Percentiles rank a stretch among this genome's conserved stretches.
Evolutionary conservation across 2,329 filamentous ascomycete genomes (phyloP).

Genomic region (Venturia nashicola): DNA sequence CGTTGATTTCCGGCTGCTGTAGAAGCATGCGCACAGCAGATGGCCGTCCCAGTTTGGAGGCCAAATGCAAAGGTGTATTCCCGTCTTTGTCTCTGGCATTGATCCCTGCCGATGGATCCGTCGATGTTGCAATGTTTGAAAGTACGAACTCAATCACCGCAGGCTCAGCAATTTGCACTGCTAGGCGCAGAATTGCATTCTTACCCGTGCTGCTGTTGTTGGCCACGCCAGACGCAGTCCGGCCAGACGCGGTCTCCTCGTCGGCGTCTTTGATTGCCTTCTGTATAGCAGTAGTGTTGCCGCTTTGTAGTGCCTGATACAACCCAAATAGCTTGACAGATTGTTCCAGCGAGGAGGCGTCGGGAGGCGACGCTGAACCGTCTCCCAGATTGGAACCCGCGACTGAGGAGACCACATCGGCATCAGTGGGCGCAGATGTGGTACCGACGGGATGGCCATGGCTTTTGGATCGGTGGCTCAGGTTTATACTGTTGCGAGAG

Average conservation of each 20-base stretch:
- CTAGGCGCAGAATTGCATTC: conserved; percentile 72
- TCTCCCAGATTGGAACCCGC: neutral
- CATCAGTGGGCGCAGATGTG: neutral
- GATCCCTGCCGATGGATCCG: conserved; percentile 60
- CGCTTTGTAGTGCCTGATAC: conserved; percentile 82
- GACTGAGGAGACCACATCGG: neutral
- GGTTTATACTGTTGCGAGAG: neutral
- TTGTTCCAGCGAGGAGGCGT: conserved; percentile 54
- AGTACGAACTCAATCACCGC: conserved; percentile 92
- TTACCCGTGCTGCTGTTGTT: conserved; percentile 44
- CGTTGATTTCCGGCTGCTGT: conserved; percentile 74
- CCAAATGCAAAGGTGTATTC: conserved; percentile 85
- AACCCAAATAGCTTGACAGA: conserved; percentile 89
- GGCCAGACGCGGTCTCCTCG: conserved; percentile 16
- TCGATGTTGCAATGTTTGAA: conserved; percentile 39
- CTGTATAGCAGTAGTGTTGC: conserved; percentile 81
- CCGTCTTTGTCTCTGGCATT: conserved; percentile 88
- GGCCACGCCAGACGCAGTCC: conserved; percentile 19
- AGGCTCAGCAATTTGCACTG: conserved; percentile 88
- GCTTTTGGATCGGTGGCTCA: neutral
- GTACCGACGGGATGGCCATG: neutral
- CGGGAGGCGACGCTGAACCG: neutral
- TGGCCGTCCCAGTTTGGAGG: conserved; percentile 67
- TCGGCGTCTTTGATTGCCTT: conserved; percentile 62
- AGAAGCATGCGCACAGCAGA: conserved; percentile 74